These are phyloP conservation scores for Ogataea allantospora DNA, from an alignment of 805 yeast species.

Conservation along the genomic window DNA sequence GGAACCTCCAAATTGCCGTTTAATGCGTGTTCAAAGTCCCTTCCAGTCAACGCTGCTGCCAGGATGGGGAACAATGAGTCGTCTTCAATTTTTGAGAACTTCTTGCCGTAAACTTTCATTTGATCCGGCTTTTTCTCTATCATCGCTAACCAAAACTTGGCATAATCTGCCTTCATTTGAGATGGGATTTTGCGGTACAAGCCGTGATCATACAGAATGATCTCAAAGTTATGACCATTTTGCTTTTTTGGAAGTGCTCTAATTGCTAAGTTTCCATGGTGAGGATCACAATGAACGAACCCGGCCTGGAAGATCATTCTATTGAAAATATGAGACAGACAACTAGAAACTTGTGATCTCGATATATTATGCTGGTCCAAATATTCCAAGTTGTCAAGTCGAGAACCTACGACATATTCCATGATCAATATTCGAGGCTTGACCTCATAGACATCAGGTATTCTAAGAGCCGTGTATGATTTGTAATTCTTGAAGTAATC, in stretches of 20 bases:
- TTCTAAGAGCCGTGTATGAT: slow-evolving; percentile 67
- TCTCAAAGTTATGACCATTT: slow-evolving; percentile 75
- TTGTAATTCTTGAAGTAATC: slow-evolving; percentile 59
- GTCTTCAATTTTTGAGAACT: slow-evolving; percentile 74
- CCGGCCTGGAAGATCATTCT: slow-evolving; percentile 93
- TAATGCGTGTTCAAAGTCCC: slow-evolving; percentile 77
- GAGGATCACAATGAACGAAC: slow-evolving; percentile 97
- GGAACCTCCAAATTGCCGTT: slow-evolving; percentile 55
- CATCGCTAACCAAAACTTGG: slow-evolving; percentile 89
- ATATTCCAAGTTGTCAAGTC: slow-evolving; percentile 74
- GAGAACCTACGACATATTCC: slow-evolving; percentile 82
- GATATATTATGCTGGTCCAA: slow-evolving; percentile 63
- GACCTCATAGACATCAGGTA: slow-evolving; percentile 72
- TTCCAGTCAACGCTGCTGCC: slow-evolving; percentile 92
- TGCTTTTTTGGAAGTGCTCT: slow-evolving; percentile 39
- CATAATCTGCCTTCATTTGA: slow-evolving; percentile 74
- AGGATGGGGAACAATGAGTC: slow-evolving; percentile 80
- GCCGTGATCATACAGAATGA: slow-evolving; percentile 92
- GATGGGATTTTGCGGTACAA: slow-evolving; percentile 81
- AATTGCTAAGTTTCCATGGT: slow-evolving; percentile 93
- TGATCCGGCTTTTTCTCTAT: slow-evolving; percentile 62
- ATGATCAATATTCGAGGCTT: slow-evolving; percentile 72
- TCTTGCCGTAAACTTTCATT: slow-evolving; percentile 73
- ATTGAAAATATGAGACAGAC: slow-evolving; percentile 88
- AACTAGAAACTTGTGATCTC: slow-evolving; percentile 74